A percentile compares a stretch with the other conserved stretches of the same genome.
phyloP scores from a whole-genome alignment of 306 rosid species.

The Quercus dentata region DNA sequence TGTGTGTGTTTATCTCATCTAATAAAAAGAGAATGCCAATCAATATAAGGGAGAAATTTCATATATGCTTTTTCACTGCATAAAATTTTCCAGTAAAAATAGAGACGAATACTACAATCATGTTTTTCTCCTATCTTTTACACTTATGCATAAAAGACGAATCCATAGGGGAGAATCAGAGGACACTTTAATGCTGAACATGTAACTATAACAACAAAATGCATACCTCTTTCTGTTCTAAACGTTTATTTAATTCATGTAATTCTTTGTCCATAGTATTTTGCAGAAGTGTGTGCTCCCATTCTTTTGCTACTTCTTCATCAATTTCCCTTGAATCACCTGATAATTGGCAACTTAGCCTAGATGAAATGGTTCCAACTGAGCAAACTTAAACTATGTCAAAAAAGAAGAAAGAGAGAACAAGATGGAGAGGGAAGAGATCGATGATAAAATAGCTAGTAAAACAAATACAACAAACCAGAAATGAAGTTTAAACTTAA shows the following conservation, averaged over 20 bases:
- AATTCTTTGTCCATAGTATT: slow-evolving; percentile 96
- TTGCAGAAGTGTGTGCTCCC: slow-evolving; percentile 98
- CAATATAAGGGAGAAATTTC: background rate
- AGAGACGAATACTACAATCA: background rate
- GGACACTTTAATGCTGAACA: background rate
- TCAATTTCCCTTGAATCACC: slow-evolving; percentile 87
- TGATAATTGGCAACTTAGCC: slow-evolving; percentile 31
- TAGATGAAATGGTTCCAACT: slow-evolving; percentile 15
- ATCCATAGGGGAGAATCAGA: background rate
- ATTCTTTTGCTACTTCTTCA: slow-evolving; percentile 91
- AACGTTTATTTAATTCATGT: slow-evolving; percentile 87
- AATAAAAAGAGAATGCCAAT: background rate
- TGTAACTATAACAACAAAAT: slow-evolving; percentile 15
- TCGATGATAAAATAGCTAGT: background rate
- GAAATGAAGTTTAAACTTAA: background rate
- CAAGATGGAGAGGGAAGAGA: background rate
- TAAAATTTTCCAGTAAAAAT: background rate
- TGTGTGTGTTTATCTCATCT: background rate
- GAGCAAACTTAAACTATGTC: slow-evolving; percentile 17
- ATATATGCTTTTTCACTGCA: background rate
- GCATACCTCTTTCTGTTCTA: slow-evolving; percentile 90
- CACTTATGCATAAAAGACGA: background rate
- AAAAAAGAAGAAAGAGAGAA: slow-evolving; percentile 14
- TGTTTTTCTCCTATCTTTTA: background rate
- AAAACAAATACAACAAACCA: background rate